Percentiles rank a stretch among this genome's conserved stretches.
These are phyloP conservation scores for Cystobasidium slooffiae DNA, from an alignment of 1,284 basidiomycete genomes.

Conservation along the genomic window DNA sequence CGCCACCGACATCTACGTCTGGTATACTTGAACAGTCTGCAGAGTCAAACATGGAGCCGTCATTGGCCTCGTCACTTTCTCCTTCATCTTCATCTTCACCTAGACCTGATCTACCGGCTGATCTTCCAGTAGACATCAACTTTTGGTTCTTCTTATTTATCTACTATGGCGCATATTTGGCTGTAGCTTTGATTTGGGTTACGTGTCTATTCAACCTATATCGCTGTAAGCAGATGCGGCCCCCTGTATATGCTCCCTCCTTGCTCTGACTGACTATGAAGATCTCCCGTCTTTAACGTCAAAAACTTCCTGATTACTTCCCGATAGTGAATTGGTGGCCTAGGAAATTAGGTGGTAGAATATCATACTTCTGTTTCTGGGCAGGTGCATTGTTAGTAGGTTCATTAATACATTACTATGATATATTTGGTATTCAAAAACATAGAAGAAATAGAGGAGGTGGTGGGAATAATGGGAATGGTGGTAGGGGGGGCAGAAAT, in stretches of 20 bases:
- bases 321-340: conserved; percentile 59
- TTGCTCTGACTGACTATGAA: neutral
- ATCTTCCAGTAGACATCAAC: conserved; percentile 59
- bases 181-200: conserved; percentile 62
- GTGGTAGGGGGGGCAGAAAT: neutral
- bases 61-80: conserved; percentile 11
- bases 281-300: conserved; percentile 2
- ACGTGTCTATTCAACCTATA: conserved; percentile 64
- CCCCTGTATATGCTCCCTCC: neutral
- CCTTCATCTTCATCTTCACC: neutral
- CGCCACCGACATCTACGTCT: neutral
- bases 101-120: conserved; percentile 26
- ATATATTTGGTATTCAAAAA: conserved; percentile 55
- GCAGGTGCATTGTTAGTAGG: conserved; percentile 59
- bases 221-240: conserved; percentile 15
- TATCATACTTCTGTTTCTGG: conserved; percentile 63
- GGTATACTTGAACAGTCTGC: neutral
- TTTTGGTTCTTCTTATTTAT: conserved; percentile 61
- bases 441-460: conserved; percentile 46
- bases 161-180: conserved; percentile 58
- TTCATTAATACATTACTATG: conserved; percentile 59
- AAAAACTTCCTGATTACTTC: neutral
- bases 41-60: conserved; percentile 3
- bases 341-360: conserved; percentile 60
- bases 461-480: too few relatives aligned